Evolutionary conservation across 306 rosid genomes (phyloP).

Genomic region (Lotus japonicus): DNA sequence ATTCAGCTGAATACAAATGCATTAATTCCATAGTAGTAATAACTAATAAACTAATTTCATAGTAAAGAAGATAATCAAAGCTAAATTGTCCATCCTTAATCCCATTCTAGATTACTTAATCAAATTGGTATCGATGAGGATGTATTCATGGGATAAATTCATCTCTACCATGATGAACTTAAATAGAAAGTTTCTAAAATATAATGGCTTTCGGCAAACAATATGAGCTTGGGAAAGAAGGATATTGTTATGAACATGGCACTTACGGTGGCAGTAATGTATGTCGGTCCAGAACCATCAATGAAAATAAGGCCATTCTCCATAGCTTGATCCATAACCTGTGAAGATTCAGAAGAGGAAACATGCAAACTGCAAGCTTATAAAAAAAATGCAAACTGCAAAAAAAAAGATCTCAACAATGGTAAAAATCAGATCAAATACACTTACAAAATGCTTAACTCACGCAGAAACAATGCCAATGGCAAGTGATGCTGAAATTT

Average conservation of each 20-base stretch:
- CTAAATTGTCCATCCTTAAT: too few relatives aligned
- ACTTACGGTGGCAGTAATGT: slow-evolving; percentile 81
- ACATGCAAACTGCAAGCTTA: background rate
- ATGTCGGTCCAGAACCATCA: slow-evolving; percentile 90
- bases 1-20: too few relatives aligned
- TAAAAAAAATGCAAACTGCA: too few relatives aligned
- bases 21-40: too few relatives aligned
- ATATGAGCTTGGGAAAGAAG: slow-evolving; percentile 10
- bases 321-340: slow-evolving; percentile 77
- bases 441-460: background rate
- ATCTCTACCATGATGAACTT: background rate
- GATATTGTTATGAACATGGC: background rate
- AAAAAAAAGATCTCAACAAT: too few relatives aligned
- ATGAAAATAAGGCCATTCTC: slow-evolving; percentile 62
- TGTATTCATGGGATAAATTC: background rate
- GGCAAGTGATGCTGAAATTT: background rate
- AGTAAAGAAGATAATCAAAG: too few relatives aligned
- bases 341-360: slow-evolving; percentile 9
- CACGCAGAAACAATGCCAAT: background rate
- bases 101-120: too few relatives aligned
- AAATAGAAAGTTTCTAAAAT: background rate
- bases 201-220: slow-evolving; percentile 10
- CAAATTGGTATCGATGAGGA: too few relatives aligned
- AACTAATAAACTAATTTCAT: too few relatives aligned
- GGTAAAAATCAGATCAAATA: background rate